Percentiles rank a stretch among this genome's conserved stretches.
Conservation (phyloP, 768 basidiomycete species). For the Clavulina sp. region DNA sequence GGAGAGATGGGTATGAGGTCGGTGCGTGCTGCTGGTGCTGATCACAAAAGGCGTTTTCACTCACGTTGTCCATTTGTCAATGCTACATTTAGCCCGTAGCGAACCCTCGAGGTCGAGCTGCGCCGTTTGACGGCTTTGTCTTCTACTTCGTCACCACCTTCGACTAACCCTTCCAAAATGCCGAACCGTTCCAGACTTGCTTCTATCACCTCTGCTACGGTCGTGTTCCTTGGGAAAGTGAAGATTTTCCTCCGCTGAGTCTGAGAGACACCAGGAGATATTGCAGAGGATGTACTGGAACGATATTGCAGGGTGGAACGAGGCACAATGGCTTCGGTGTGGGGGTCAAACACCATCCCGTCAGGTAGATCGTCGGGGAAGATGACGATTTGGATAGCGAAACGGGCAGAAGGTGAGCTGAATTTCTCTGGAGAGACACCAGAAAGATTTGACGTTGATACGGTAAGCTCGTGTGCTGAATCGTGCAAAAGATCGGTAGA, state of each 20-base stretch:
- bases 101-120: conserved; percentile 49
- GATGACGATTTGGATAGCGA: conserved; percentile 73
- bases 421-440: conserved; percentile 54
- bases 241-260: conserved; percentile 64
- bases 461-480: not conserved
- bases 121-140: conserved; percentile 73
- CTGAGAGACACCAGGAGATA: conserved; percentile 38
- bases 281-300: conserved; percentile 23
- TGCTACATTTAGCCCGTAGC: conserved; percentile 55
- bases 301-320: conserved; percentile 50
- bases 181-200: conserved; percentile 84
- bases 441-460: conserved; percentile 4
- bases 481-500: conserved; percentile 19
- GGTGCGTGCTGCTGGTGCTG: not conserved
- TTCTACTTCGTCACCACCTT: conserved; percentile 95
- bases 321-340: conserved; percentile 87
- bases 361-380: conserved; percentile 86
- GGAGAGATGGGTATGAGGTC: conserved; percentile 9
- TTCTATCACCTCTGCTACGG: conserved; percentile 93
- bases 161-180: conserved; percentile 91
- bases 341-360: conserved; percentile 84
- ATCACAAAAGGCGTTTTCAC: not conserved
- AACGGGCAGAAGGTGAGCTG: conserved; percentile 67
- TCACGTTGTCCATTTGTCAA: conserved; percentile 15
- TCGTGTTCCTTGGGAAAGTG: conserved; percentile 84